Evolutionary conservation across 495 filamentous ascomycete species (phyloP), one percentile per base, ranked within the genome.

Genomic region (Staphylotrichum longicolle): DNA sequence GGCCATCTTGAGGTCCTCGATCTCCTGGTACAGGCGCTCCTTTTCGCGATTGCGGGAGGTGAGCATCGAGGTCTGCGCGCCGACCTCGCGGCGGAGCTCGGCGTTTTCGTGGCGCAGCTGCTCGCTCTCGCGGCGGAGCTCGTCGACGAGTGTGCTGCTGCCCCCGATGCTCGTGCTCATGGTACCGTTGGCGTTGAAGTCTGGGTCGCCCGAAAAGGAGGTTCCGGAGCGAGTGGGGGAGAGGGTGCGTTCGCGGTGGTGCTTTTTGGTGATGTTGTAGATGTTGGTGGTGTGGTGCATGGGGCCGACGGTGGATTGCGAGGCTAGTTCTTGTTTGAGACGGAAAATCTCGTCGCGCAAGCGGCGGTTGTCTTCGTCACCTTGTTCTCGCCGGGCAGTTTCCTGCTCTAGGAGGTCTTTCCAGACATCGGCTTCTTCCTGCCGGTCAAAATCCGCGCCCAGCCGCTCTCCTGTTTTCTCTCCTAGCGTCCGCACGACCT

Each of bases 1-100:
- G 4, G 86, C 85, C 61, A 98, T 83, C 70, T 98, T 98, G 52
- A 98, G 82, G 57, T 96, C 91, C 75, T 98, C 94, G 48, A 97
- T 98, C 69, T 98, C 94, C 62, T 96, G 90, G 69, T 97, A 95
- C 14, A 98, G 80, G 4, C 92, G 87, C 66, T 97, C 93, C 69
- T 94, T 93, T 71, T 98, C 94, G 39, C 91, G 85, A 66, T 98
- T 96, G 7, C 94, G 83, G 39, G 94, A 96, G 5, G 95, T 97
- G 7, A 98, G 85, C 93, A 98, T 98, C 0, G 92, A 96, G 1
- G 92, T 95, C 72, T 98, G 94, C 10, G 95, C 94, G 60, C 91
- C 90, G 34, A 98, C 88, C 71, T 98, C 93, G 50, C 93, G 88
- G 40, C 91, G 84, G 14, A 98, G 77, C 68, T 96, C 93, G 11